A percentile compares a stretch with the other conserved stretches of the same genome.
Evolutionary conservation across 179 eudicot species (phyloP).

Genomic region (Actinidia polygama): DNA sequence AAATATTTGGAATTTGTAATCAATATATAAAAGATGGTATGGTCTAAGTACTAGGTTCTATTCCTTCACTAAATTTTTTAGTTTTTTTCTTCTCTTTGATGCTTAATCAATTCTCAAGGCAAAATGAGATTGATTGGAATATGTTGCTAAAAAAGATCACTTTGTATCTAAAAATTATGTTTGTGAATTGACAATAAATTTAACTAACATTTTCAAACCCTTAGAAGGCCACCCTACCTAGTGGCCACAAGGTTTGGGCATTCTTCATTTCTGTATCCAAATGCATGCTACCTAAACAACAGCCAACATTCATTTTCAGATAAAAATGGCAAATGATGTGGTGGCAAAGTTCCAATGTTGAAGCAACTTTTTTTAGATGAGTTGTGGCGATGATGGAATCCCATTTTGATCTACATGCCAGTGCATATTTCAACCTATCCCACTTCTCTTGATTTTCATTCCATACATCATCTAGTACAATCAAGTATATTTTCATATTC

Average conservation of each 20-base stretch:
- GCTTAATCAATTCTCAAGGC: no score
- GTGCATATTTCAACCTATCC: neutral
- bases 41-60: no score
- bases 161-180: no score
- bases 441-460: slow-evolving; percentile 15
- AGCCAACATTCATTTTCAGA: slow-evolving; percentile 18
- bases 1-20: no score
- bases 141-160: no score
- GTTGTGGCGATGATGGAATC: neutral
- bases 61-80: no score
- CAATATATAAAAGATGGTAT: no score
- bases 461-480: slow-evolving; percentile 39
- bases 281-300: slow-evolving; percentile 18
- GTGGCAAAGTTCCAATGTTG: neutral
- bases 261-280: neutral
- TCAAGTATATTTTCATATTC: slow-evolving; percentile 14
- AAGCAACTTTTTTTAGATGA: neutral
- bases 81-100: no score
- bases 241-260: neutral
- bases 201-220: no score
- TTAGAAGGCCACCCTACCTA: no score
- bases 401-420: slow-evolving; percentile 8
- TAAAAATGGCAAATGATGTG: neutral
- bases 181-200: no score
- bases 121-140: no score